Evolutionary conservation across 352 stramenopile genomes (phyloP).

Genomic region (Blastocystis sp.): DNA sequence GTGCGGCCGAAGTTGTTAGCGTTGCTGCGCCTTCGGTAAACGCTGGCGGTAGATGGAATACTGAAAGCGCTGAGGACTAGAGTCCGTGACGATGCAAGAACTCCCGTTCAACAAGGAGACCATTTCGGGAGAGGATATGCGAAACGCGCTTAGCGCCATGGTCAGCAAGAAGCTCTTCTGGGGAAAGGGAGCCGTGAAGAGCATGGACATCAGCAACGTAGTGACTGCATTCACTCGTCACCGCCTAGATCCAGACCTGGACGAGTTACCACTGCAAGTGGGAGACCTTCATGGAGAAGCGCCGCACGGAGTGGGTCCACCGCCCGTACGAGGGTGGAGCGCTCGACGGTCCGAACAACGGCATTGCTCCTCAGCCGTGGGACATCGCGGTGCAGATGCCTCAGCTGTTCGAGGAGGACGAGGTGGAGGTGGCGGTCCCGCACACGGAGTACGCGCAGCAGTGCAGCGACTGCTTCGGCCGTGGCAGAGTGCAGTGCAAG

Average conservation of each 20-base stretch:
- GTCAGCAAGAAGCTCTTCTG: conserved; percentile 57
- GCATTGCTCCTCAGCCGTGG: conserved; percentile 45
- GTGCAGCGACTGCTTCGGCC: conserved; percentile 26
- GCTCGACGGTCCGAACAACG: conserved; percentile 56
- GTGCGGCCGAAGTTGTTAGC: not conserved
- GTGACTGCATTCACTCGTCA: no score
- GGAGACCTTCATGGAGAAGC: conserved; percentile 67
- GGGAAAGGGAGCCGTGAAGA: conserved; percentile 56
- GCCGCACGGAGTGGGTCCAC: conserved; percentile 6
- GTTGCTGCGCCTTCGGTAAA: not conserved
- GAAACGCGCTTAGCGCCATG: not conserved
- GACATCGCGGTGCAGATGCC: conserved; percentile 5
- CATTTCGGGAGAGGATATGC: conserved; percentile 56
- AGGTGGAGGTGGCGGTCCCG: not conserved
- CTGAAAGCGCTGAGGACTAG: not conserved
- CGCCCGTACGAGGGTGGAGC: not conserved
- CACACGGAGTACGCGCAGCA: conserved; percentile 58
- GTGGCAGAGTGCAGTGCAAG: conserved; percentile 35
- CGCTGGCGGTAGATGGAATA: not conserved
- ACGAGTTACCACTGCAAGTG: conserved; percentile 50
- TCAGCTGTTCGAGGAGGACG: conserved; percentile 39
- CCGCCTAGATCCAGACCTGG: conserved; percentile 3
- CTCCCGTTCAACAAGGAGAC: conserved; percentile 38
- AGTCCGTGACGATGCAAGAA: conserved; percentile 13
- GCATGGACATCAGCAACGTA: conserved; percentile 35